Evolutionary conservation across 306 rosid genomes (phyloP).

Genomic region (Trichosanthes truncata): DNA sequence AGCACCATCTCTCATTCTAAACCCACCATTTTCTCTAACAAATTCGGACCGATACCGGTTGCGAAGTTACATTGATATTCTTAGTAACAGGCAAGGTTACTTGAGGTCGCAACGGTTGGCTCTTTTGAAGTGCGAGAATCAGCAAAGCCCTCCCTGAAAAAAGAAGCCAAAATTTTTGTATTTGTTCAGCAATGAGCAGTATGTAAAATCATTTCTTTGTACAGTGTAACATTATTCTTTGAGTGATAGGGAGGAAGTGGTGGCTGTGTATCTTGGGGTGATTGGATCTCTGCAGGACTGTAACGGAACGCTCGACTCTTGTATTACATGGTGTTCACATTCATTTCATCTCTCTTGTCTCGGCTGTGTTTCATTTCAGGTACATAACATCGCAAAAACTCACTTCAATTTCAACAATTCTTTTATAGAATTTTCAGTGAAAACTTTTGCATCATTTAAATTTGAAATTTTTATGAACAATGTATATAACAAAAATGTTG

Average conservation of each 20-base stretch:
- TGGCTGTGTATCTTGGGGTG: constrained; percentile 2
- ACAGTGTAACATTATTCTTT: constrained; percentile 2
- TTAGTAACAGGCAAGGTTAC: constrained; percentile 70
- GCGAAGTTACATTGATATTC: constrained; percentile 58
- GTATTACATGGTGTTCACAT: neutral
- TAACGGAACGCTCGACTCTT: neutral
- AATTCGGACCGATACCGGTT: constrained; percentile 83
- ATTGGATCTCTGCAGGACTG: neutral
- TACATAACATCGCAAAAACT: neutral
- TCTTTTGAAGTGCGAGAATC: constrained; percentile 19
- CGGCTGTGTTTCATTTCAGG: neutral
- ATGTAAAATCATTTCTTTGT: constrained; percentile 5
- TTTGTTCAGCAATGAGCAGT: neutral
- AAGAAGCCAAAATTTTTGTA: neutral
- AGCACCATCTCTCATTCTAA: constrained; percentile 87
- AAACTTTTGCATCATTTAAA: neutral
- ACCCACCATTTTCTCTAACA: constrained; percentile 84
- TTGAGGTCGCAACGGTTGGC: constrained; percentile 71
- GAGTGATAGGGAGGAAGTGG: neutral
- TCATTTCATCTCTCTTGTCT: neutral
- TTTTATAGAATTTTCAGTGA: neutral
- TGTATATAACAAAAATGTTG: no score
- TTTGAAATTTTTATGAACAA: neutral
- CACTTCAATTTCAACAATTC: neutral
- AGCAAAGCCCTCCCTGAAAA: constrained; percentile 35